Conservation (phyloP, 495 filamentous ascomycete genomes). For the Aspergillus kassunensis region DNA sequence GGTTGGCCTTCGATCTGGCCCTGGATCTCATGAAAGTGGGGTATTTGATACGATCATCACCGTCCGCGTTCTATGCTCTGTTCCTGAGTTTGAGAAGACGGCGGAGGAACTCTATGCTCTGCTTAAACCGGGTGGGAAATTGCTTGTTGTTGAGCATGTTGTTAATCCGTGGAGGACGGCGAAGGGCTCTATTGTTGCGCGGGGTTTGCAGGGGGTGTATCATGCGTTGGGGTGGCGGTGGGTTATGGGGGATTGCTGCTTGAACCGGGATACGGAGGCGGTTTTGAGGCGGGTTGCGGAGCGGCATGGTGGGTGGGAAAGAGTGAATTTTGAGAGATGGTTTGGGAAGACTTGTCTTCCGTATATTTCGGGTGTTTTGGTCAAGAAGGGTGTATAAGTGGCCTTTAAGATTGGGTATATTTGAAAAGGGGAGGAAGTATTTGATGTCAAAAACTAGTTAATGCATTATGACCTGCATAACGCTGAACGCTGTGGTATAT, state of each 20-base stretch:
- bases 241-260: constrained; percentile 56
- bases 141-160: constrained; percentile 74
- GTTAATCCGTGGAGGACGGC: constrained; percentile 40
- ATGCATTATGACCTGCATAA: not conserved
- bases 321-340: constrained; percentile 48
- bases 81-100: constrained; percentile 58
- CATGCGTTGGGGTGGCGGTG: constrained; percentile 34
- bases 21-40: constrained; percentile 18
- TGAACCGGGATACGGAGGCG: constrained; percentile 52
- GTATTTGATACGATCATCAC: constrained; percentile 66
- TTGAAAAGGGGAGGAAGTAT: not conserved
- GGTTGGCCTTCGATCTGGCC: constrained; percentile 32
- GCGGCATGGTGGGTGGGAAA: constrained; percentile 50
- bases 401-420: not conserved
- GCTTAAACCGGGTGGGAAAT: constrained; percentile 61
- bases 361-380: constrained; percentile 52
- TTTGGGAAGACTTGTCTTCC: constrained; percentile 48
- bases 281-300: constrained; percentile 44
- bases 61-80: constrained; percentile 68
- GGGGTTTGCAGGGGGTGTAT: constrained; percentile 37
- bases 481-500: not conserved
- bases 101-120: constrained; percentile 55
- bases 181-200: constrained; percentile 48
- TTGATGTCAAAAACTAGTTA: not conserved
- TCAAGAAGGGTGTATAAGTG: constrained; percentile 41